Base-by-base conservation (phyloP, 129 eudicot species). In the Artemisia tridentata region DNA sequence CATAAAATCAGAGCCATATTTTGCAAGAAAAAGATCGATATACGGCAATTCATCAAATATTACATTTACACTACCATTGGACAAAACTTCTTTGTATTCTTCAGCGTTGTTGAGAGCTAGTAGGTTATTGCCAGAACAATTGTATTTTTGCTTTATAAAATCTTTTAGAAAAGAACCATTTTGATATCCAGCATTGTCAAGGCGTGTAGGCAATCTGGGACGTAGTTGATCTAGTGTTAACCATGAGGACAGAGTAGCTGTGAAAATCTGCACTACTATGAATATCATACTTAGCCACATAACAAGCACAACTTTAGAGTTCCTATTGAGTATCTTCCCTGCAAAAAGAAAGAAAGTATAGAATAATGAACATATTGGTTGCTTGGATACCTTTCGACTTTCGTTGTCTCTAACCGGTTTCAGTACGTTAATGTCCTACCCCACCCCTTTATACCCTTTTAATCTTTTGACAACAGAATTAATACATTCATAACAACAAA, bases 261-360 rank as follows among this genome's bases (percentile, higher is more conserved):
- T 68, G 49, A 68, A 68, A 16, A 68, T 31, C 11, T 68, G 73
- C 4, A 52, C 16, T 16, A 68, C 31, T 68, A 68, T 68, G 49
- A 68, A 68, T 7, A 68, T 29, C 73, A 68, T 68, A 68, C 73
- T 23, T 13, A 68, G 61, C 73, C 63, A 51, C 51, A 68, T 51
- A 3, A 68, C 73, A 14, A 68, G 73, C 61, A 68, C 73, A 9
- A 68, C 63, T 11, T 52, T 68, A 38, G 73, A 31, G 5, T 31
- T 31, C 38, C 38, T 31, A 31, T 31, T 31, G 0, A 31, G 38
- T 31, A 31, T 31, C 29, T n/a, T 68, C 31, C 73, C 73, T 68
- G 73, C 31, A 27, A 29, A 52, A 31, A 49, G 25, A 52, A 34
- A 10, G 2, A 51, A 49, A 31, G 38, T 38, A 38, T 5, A 38